Evolutionary conservation across 1,284 basidiomycete species (phyloP).

Genomic region (Papiliotrema flavescens): DNA sequence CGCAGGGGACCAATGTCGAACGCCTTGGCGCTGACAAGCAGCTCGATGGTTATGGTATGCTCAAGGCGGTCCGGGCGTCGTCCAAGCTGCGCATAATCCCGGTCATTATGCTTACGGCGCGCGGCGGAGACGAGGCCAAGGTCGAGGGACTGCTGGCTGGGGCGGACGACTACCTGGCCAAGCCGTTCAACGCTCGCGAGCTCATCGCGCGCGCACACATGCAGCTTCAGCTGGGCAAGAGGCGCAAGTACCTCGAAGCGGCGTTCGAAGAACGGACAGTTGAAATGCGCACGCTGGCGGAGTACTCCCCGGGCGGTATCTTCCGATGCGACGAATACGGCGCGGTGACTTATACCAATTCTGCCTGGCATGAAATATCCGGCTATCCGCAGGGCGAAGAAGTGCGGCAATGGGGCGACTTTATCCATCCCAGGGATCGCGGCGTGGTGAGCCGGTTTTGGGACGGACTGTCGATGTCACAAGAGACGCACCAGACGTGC

Average conservation of each 20-base stretch:
- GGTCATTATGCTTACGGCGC: conserved; percentile 39
- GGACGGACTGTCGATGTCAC: conserved; percentile 14
- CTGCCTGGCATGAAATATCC: conserved; percentile 35
- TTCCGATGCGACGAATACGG: conserved; percentile 37
- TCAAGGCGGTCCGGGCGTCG: conserved; percentile 22
- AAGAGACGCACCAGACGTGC: conserved; percentile 5
- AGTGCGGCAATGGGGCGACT: conserved; percentile 34
- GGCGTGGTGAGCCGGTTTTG: conserved; percentile 17
- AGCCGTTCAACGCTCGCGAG: conserved; percentile 48
- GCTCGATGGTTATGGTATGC: conserved; percentile 37
- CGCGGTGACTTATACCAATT: conserved; percentile 34
- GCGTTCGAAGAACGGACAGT: conserved; percentile 39
- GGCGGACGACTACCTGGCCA: conserved; percentile 48
- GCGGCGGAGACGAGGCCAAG: conserved; percentile 37
- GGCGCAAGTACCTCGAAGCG: conserved; percentile 33
- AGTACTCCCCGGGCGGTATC: conserved; percentile 44
- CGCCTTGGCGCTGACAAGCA: conserved; percentile 4
- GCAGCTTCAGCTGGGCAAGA: conserved; percentile 41
- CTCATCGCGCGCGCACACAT: conserved; percentile 47
- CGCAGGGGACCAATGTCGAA: too few relatives aligned
- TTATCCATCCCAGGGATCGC: conserved; percentile 14
- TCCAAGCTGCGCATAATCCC: conserved; percentile 26
- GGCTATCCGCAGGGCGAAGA: conserved; percentile 21
- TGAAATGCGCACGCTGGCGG: conserved; percentile 43
- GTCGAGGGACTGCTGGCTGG: conserved; percentile 45